phyloP scores from a whole-genome alignment of 2,329 filamentous ascomycete species.

The Paraphaeosphaeria sporulosa region DNA sequence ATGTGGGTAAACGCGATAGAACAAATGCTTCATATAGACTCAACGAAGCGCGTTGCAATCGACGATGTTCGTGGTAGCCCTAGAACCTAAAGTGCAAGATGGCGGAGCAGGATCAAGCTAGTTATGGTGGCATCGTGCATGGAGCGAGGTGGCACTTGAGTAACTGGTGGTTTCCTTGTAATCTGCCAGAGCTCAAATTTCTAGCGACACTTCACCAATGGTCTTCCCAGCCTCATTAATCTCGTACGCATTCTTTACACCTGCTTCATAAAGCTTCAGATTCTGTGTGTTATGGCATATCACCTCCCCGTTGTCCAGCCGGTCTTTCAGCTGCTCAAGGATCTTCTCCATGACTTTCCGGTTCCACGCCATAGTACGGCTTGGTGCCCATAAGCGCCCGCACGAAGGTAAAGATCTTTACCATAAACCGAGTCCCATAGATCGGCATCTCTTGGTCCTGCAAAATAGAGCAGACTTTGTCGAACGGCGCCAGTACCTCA shows the following conservation, averaged over 20 bases:
- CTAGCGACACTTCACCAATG: constrained; percentile 48
- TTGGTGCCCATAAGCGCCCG: constrained; percentile 55
- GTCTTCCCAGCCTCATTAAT: constrained; percentile 48
- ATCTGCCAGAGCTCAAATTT: neutral
- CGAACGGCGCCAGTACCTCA: constrained; percentile 53
- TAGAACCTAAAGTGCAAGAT: too few species aligned
- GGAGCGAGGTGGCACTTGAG: too few species aligned
- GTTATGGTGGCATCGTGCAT: too few species aligned
- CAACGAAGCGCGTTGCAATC: too few species aligned
- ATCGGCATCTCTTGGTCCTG: constrained; percentile 52
- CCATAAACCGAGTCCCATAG: constrained; percentile 58
- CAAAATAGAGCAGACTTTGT: constrained; percentile 57
- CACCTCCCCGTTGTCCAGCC: constrained; percentile 48
- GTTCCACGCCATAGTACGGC: constrained; percentile 49
- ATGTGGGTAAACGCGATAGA: too few species aligned
- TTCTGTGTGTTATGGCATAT: constrained; percentile 50
- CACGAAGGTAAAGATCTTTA: constrained; percentile 53
- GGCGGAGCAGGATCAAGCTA: too few species aligned
- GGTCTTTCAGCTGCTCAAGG: constrained; percentile 44
- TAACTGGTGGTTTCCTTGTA: too few species aligned
- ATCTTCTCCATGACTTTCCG: constrained; percentile 52
- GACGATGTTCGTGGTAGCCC: too few species aligned
- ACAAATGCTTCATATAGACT: too few species aligned
- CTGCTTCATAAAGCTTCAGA: constrained; percentile 47
- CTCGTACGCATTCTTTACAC: constrained; percentile 51